Evolutionary conservation across 2,329 filamentous ascomycete genomes (phyloP).

Genomic region (Paecilomyces sp.): DNA sequence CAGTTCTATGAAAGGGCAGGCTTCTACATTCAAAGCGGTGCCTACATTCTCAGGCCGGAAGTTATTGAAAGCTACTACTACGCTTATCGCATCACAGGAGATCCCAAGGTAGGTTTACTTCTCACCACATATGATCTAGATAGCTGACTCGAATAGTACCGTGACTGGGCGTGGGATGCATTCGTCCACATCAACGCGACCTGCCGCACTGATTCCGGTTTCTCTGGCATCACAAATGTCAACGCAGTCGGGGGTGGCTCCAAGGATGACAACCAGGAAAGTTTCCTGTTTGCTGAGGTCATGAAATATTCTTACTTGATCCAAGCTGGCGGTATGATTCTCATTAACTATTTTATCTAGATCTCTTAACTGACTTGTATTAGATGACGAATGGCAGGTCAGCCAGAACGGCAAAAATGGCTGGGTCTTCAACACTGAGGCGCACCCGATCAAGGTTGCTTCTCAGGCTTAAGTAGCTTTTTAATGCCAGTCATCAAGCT

Average conservation of each 20-base stretch:
- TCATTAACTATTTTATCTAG: not conserved
- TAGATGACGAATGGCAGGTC: slow-evolving; percentile 55
- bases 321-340: slow-evolving; percentile 39
- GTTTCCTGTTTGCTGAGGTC: slow-evolving; percentile 82
- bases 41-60: slow-evolving; percentile 70
- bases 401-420: slow-evolving; percentile 41
- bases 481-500: not conserved
- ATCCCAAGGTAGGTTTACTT: slow-evolving; percentile 42
- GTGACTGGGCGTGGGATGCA: slow-evolving; percentile 77
- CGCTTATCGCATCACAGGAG: slow-evolving; percentile 71
- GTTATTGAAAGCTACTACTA: slow-evolving; percentile 83
- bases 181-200: slow-evolving; percentile 62
- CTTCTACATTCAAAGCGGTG: slow-evolving; percentile 58
- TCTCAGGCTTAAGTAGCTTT: not conserved
- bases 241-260: slow-evolving; percentile 55
- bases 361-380: slow-evolving; percentile 10
- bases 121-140: slow-evolving; percentile 1
- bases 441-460: slow-evolving; percentile 50
- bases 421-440: slow-evolving; percentile 61
- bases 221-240: slow-evolving; percentile 59
- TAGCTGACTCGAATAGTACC: slow-evolving; percentile 44
- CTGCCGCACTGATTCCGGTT: slow-evolving; percentile 60
- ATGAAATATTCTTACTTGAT: slow-evolving; percentile 78
- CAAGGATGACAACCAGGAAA: slow-evolving; percentile 68
- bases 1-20: slow-evolving; percentile 61